Evolutionary conservation across 2,329 filamentous ascomycete genomes (phyloP).

Genomic region (Thielaviopsis ethacetica): DNA sequence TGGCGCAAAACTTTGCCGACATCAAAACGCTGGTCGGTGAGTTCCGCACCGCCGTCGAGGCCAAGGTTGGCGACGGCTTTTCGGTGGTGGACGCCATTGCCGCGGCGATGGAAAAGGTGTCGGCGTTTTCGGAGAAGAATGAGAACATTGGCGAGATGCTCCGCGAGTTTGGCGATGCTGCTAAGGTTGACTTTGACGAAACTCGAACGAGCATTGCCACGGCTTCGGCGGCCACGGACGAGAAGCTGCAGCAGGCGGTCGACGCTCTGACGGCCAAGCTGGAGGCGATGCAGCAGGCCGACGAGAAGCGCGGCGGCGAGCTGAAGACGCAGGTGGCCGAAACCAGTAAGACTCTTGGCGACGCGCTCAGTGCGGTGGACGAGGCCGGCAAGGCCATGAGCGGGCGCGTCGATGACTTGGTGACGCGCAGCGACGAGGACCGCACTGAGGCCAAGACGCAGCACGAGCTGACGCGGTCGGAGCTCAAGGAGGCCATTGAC

Average conservation of each 20-base stretch:
- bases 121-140: constrained; percentile 35
- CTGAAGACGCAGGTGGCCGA: constrained; percentile 75
- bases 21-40: constrained; percentile 64
- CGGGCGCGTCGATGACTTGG: constrained; percentile 63
- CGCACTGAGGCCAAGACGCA: constrained; percentile 60
- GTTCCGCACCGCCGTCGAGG: constrained; percentile 59
- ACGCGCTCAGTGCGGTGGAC: constrained; percentile 72
- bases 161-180: constrained; percentile 54
- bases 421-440: constrained; percentile 57
- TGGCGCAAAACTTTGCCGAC: constrained; percentile 63
- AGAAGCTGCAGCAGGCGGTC: constrained; percentile 49
- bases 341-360: constrained; percentile 62
- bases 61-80: constrained; percentile 60
- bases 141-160: constrained; percentile 43
- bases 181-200: constrained; percentile 79
- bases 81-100: constrained; percentile 54
- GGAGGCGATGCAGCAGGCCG: background rate
- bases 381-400: constrained; percentile 81
- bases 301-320: constrained; percentile 28
- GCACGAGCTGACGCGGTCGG: constrained; percentile 67
- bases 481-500: constrained; percentile 54
- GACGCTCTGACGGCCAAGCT: constrained; percentile 35
- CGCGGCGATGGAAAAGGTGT: constrained; percentile 5
- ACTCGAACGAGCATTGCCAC: constrained; percentile 65
- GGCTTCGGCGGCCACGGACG: constrained; percentile 67